A percentile compares a stretch with the other conserved stretches of the same genome.
phyloP scores from a whole-genome alignment of 1,284 basidiomycete genomes.

The Exobasidium cylindrosporum region DNA sequence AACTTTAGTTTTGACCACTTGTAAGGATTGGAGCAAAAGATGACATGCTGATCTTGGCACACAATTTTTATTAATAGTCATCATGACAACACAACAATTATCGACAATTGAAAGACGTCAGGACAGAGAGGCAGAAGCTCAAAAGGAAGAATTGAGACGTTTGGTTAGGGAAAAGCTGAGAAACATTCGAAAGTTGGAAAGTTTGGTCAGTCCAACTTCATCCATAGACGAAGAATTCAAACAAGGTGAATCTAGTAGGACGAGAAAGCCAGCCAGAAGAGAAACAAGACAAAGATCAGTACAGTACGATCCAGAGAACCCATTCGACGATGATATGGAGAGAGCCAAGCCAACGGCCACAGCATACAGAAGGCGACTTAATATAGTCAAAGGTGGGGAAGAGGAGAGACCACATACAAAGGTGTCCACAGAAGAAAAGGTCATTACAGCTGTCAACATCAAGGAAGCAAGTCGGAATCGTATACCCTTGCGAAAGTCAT shows the following conservation, averaged over 20 bases:
- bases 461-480: not conserved
- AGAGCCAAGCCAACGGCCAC: not conserved
- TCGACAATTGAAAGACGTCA: no score
- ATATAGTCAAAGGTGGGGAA: not conserved
- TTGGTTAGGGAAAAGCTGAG: not conserved
- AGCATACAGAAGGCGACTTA: not conserved
- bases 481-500: not conserved
- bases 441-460: not conserved
- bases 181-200: not conserved
- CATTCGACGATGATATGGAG: not conserved
- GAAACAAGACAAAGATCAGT: not conserved
- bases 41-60: no score
- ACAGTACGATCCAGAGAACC: slow-evolving; percentile 3
- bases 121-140: not conserved
- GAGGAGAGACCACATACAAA: not conserved
- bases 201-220: not conserved
- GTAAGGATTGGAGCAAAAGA: no score
- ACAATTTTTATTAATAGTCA: no score
- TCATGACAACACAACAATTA: no score
- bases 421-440: not conserved
- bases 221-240: no score
- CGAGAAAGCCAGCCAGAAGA: no score
- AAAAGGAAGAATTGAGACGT: not conserved
- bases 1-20: no score
- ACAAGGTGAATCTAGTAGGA: no score